Percentiles rank a stretch among this genome's conserved stretches.
phyloP scores from a whole-genome alignment of 2,329 filamentous ascomycete species.

The Shiraia bambusicola region DNA sequence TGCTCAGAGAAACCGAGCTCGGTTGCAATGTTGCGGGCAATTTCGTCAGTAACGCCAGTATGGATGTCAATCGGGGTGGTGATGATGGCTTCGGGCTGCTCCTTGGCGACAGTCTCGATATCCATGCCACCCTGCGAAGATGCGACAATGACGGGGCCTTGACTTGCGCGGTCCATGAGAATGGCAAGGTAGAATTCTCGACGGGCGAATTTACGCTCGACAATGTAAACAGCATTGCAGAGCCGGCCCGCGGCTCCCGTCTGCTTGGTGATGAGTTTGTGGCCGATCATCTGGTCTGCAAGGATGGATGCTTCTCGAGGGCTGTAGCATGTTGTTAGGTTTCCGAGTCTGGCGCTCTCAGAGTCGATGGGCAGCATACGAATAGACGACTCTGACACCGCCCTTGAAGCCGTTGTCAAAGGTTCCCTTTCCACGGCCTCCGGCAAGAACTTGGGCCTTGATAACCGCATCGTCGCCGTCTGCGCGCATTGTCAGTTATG shows the following conservation, averaged over 20 bases:
- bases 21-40: slow-evolving; percentile 83
- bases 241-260: slow-evolving; percentile 89
- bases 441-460: slow-evolving; percentile 98
- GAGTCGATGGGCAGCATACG: slow-evolving; percentile 52
- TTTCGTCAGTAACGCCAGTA: slow-evolving; percentile 90
- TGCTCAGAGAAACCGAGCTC: slow-evolving; percentile 97
- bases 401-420: slow-evolving; percentile 99
- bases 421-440: slow-evolving; percentile 94
- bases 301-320: slow-evolving; percentile 96
- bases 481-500: slow-evolving; percentile 37
- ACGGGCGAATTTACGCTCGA: slow-evolving; percentile 98
- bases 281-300: slow-evolving; percentile 98
- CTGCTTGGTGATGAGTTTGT: slow-evolving; percentile 99
- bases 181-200: slow-evolving; percentile 99
- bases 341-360: neutral
- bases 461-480: slow-evolving; percentile 95
- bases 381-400: slow-evolving; percentile 98
- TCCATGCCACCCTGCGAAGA: slow-evolving; percentile 99
- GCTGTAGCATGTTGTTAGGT: slow-evolving; percentile 42
- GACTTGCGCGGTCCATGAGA: slow-evolving; percentile 92
- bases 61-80: slow-evolving; percentile 95
- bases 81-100: slow-evolving; percentile 92
- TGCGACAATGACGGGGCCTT: slow-evolving; percentile 92
- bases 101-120: slow-evolving; percentile 97
- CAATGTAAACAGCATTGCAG: slow-evolving; percentile 98